phyloP scores from a whole-genome alignment of 2,329 filamentous ascomycete species.

The Domatiomyces globalis region DNA sequence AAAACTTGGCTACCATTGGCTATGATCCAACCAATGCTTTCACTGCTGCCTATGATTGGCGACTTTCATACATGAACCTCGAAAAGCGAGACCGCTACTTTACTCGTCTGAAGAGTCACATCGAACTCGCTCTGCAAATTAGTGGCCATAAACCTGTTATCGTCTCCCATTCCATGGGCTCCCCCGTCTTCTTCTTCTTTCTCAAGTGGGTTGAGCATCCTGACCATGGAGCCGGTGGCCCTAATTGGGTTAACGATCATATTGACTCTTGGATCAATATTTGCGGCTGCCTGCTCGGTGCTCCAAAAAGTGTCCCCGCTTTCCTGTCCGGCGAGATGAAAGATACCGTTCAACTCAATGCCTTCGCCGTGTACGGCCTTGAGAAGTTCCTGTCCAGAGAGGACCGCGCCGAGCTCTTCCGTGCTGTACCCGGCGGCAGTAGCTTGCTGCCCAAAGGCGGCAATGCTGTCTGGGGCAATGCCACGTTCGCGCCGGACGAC shows the following conservation, averaged over 20 bases:
- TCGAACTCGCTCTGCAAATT: conserved; percentile 66
- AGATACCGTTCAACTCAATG: conserved; percentile 89
- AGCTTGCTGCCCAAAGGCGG: conserved; percentile 95
- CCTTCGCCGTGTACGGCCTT: conserved; percentile 89
- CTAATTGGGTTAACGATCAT: conserved; percentile 77
- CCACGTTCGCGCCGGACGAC: conserved; percentile 80
- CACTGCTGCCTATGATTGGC: conserved; percentile 73
- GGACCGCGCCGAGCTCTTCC: conserved; percentile 84
- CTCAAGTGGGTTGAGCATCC: conserved; percentile 69
- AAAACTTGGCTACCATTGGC: conserved; percentile 88
- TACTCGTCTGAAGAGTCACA: conserved; percentile 73
- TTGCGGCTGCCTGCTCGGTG: conserved; percentile 92
- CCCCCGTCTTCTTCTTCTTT: conserved; percentile 75
- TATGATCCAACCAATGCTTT: conserved; percentile 74
- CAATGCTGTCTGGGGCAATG: conserved; percentile 85
- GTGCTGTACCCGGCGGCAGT: conserved; percentile 90
- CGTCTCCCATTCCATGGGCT: conserved; percentile 93
- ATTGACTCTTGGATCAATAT: conserved; percentile 97
- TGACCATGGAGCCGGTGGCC: conserved; percentile 64
- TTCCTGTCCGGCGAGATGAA: conserved; percentile 95
- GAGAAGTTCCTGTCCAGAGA: conserved; percentile 88
- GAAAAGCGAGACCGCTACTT: conserved; percentile 91
- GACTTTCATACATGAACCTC: conserved; percentile 76
- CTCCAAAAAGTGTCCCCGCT: conserved; percentile 78
- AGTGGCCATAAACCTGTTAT: conserved; percentile 68